Conservation (phyloP, 2,329 filamentous ascomycete genomes). For the Daldinia sp. region DNA sequence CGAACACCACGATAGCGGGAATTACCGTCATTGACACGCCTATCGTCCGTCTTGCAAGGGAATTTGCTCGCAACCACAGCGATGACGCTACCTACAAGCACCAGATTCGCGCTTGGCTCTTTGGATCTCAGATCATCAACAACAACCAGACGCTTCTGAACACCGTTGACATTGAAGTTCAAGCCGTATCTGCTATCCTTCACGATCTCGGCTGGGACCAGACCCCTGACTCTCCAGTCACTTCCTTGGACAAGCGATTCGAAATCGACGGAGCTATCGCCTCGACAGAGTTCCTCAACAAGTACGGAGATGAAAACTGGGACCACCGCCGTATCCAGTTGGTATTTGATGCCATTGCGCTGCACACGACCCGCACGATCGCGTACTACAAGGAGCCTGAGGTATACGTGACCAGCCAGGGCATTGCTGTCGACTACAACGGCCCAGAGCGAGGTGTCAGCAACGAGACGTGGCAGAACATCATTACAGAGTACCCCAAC, state of each 20-base stretch:
- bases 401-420: constrained; percentile 39
- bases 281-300: constrained; percentile 41
- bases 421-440: constrained; percentile 45
- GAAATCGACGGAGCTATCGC: constrained; percentile 49
- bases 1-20: constrained; percentile 44
- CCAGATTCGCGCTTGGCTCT: constrained; percentile 46
- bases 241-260: constrained; percentile 44
- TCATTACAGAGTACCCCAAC: constrained; percentile 37
- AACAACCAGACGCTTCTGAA: constrained; percentile 44
- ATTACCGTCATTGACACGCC: constrained; percentile 46
- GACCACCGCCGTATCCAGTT: constrained; percentile 40
- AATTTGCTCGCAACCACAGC: constrained; percentile 37
- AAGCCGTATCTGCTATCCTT: constrained; percentile 43
- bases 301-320: constrained; percentile 43
- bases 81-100: constrained; percentile 44
- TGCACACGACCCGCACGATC: constrained; percentile 47
- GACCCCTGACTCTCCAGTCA: constrained; percentile 40
- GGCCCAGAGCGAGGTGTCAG: constrained; percentile 35
- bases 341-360: constrained; percentile 46
- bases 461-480: constrained; percentile 34
- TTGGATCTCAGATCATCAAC: constrained; percentile 40
- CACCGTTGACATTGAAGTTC: constrained; percentile 44
- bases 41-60: constrained; percentile 40
- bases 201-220: constrained; percentile 48
- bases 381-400: constrained; percentile 44